Conservation (phyloP, 2,329 filamentous ascomycete species). For the Ophiocordyceps camponoti-floridani region DNA sequence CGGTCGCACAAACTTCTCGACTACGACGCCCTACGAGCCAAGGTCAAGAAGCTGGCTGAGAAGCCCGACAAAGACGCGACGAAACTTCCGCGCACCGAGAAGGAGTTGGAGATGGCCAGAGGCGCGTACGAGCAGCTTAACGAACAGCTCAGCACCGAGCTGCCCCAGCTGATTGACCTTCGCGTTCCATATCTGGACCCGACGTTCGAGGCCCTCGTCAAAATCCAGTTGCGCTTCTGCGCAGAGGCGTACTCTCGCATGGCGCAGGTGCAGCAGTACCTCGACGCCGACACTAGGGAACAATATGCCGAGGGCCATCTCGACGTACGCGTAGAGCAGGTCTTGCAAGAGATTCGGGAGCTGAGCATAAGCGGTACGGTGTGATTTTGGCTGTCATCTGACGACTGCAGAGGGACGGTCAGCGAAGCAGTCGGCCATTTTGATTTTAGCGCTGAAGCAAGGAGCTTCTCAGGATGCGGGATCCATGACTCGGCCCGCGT, state of each 20-base stretch:
- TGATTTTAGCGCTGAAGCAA: no score
- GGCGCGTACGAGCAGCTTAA: constrained; percentile 91
- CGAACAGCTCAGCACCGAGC: constrained; percentile 80
- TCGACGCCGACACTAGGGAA: constrained; percentile 87
- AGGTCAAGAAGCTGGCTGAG: constrained; percentile 91
- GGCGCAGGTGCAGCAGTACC: constrained; percentile 97
- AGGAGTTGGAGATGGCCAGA: constrained; percentile 89
- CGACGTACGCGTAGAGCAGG: constrained; percentile 83
- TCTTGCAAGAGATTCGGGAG: constrained; percentile 91
- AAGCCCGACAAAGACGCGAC: constrained; percentile 98
- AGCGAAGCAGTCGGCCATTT: neutral
- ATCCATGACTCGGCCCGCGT: no score
- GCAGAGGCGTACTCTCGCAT: constrained; percentile 94
- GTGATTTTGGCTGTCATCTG: constrained; percentile 13
- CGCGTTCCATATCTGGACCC: constrained; percentile 95
- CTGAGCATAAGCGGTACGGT: constrained; percentile 73
- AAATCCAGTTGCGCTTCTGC: constrained; percentile 95
- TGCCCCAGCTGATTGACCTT: constrained; percentile 91
- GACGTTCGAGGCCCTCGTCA: constrained; percentile 92
- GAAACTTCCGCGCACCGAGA: constrained; percentile 88
- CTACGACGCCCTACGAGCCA: constrained; percentile 88
- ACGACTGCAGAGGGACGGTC: neutral
- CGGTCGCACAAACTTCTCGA: constrained; percentile 96
- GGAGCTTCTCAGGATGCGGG: no score
- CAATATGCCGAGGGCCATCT: constrained; percentile 89